A percentile compares a stretch with the other conserved stretches of the same genome.
These are phyloP conservation scores for Cytospora mali DNA, from an alignment of 2,329 filamentous ascomycete genomes.

Conservation along the genomic window DNA sequence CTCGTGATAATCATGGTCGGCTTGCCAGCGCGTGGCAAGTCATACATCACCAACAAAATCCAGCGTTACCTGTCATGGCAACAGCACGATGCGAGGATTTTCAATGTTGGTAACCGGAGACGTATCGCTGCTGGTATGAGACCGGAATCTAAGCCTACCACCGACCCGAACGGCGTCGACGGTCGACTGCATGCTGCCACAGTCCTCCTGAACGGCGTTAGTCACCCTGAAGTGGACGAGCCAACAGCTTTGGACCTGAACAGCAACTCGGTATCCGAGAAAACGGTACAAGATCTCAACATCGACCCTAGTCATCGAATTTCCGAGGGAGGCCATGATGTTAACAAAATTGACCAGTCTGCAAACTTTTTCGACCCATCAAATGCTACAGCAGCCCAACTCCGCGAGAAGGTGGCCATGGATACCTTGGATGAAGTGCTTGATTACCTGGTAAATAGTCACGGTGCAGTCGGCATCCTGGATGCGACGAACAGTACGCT, in stretches of 20 bases:
- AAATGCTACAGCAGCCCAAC: slow-evolving; percentile 77
- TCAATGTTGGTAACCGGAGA: slow-evolving; percentile 93
- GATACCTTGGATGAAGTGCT: slow-evolving; percentile 90
- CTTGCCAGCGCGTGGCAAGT: slow-evolving; percentile 91
- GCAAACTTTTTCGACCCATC: slow-evolving; percentile 92
- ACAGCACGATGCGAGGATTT: slow-evolving; percentile 92
- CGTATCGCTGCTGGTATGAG: slow-evolving; percentile 71
- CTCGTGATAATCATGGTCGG: slow-evolving; percentile 98
- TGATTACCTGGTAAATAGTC: slow-evolving; percentile 80
- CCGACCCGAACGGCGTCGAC: slow-evolving; percentile 40
- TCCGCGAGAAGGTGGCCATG: slow-evolving; percentile 89
- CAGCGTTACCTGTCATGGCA: slow-evolving; percentile 95
- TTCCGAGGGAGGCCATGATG: slow-evolving; percentile 19
- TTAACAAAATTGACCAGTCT: slow-evolving; percentile 74
- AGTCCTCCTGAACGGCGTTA: slow-evolving; percentile 59
- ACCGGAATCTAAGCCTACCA: slow-evolving; percentile 35
- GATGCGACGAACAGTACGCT: slow-evolving; percentile 98
- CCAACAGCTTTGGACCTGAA: slow-evolving; percentile 45
- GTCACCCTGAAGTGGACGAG: slow-evolving; percentile 43
- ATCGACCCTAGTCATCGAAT: slow-evolving; percentile 18
- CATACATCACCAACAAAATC: slow-evolving; percentile 98
- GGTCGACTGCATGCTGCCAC: slow-evolving; percentile 56
- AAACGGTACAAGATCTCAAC: slow-evolving; percentile 24
- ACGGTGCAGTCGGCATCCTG: slow-evolving; percentile 89
- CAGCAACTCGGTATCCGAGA: slow-evolving; percentile 21